Evolutionary conservation across 225 moss, liverwort and hornwort genomes (phyloP).

Genomic region (Takakia lepidozioides): DNA sequence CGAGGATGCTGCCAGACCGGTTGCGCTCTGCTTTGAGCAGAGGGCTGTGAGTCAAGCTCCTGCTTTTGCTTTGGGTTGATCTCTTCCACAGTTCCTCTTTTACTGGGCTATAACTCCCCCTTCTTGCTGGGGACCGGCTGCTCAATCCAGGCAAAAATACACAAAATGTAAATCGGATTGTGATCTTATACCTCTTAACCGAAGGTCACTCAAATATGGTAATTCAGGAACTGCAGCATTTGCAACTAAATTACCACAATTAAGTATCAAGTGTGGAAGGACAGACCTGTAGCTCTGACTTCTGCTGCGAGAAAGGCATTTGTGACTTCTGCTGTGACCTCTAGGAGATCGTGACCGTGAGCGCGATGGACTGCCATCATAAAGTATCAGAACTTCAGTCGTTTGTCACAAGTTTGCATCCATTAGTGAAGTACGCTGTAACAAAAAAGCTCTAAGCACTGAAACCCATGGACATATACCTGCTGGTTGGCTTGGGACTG

Average conservation of each 20-base stretch:
- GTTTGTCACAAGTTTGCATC: too few relatives aligned
- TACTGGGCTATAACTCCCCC: conserved; percentile 37
- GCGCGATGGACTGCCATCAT: conserved; percentile 35
- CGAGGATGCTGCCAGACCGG: conserved; percentile 28
- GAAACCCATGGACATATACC: conserved; percentile 16
- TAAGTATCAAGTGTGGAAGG: too few relatives aligned
- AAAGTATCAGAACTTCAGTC: not conserved
- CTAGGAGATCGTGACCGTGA: conserved; percentile 71
- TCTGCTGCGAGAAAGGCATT: conserved; percentile 39
- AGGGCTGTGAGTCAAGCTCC: conserved; percentile 48
- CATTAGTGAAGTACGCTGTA: not conserved
- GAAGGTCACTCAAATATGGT: not conserved
- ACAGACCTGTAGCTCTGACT: conserved; percentile 66
- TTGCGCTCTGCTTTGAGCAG: conserved; percentile 50
- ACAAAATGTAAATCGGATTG: not conserved
- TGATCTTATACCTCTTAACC: not conserved
- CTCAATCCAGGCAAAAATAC: not conserved
- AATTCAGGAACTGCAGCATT: not conserved
- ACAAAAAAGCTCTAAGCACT: not conserved
- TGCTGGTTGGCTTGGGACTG: conserved; percentile 47
- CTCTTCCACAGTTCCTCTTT: conserved; percentile 31
- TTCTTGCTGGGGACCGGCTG: conserved; percentile 30
- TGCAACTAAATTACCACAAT: not conserved
- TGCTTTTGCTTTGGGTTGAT: conserved; percentile 22
- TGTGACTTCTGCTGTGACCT: conserved; percentile 32